Conservation (phyloP, 495 filamentous ascomycete genomes). For the Tuber magnatum region DNA sequence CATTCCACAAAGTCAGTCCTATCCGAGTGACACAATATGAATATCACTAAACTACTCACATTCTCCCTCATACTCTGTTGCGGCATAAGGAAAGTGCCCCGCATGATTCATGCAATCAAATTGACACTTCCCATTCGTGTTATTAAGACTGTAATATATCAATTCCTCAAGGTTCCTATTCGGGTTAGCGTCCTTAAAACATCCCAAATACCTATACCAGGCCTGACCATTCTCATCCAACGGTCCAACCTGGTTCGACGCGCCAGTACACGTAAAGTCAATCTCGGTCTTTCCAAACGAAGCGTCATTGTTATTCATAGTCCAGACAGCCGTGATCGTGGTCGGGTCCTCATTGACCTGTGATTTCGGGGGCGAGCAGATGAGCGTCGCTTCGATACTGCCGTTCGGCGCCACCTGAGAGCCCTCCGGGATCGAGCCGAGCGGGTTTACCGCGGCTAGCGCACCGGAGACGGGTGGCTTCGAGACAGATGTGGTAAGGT, state of each 20-base stretch:
- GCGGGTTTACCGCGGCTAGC: slow-evolving; percentile 42
- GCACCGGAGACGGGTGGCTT: slow-evolving; percentile 45
- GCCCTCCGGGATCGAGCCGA: slow-evolving; percentile 43
- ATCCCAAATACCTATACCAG: slow-evolving; percentile 42
- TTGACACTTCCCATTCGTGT: slow-evolving; percentile 40
- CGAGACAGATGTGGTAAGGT: slow-evolving; percentile 44
- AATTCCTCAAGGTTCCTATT: slow-evolving; percentile 37
- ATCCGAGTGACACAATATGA: slow-evolving; percentile 8
- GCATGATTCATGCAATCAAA: slow-evolving; percentile 24
- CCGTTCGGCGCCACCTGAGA: slow-evolving; percentile 39
- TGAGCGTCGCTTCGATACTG: slow-evolving; percentile 38
- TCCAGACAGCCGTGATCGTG: slow-evolving; percentile 32
- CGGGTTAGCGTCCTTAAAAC: slow-evolving; percentile 41
- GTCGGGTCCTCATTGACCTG: slow-evolving; percentile 44
- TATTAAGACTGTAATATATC: slow-evolving; percentile 33
- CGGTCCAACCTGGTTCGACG: slow-evolving; percentile 37
- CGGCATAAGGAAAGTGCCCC: slow-evolving; percentile 35
- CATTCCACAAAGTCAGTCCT: neutral
- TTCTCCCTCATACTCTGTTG: slow-evolving; percentile 43
- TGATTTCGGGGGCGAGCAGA: slow-evolving; percentile 44
- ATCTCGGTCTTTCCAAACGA: slow-evolving; percentile 41
- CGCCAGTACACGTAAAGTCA: slow-evolving; percentile 40
- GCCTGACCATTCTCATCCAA: slow-evolving; percentile 20
- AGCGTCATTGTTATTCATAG: slow-evolving; percentile 43
- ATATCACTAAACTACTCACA: slow-evolving; percentile 27